phyloP scores from a whole-genome alignment of 1,139 yeast species.

The Hansenula sp. region DNA sequence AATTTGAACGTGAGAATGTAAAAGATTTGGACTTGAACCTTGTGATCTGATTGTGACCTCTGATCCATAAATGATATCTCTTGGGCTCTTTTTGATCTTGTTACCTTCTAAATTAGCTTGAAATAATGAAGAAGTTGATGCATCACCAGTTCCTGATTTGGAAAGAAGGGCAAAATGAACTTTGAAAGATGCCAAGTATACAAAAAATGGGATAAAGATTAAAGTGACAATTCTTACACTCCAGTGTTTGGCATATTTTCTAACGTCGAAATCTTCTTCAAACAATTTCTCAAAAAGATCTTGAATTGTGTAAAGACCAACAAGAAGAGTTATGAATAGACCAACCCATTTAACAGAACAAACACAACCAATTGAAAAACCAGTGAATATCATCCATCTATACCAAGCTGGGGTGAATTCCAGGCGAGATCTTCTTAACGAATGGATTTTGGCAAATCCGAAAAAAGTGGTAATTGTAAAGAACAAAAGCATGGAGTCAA shows the following conservation, averaged over 20 bases:
- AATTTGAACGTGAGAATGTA: slow-evolving; percentile 65
- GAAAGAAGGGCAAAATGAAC: slow-evolving; percentile 73
- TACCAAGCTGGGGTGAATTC: slow-evolving; percentile 46
- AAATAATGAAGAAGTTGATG: slow-evolving; percentile 65
- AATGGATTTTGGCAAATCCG: slow-evolving; percentile 54
- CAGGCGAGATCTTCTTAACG: slow-evolving; percentile 30
- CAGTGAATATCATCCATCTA: slow-evolving; percentile 62
- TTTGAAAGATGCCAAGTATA: slow-evolving; percentile 72
- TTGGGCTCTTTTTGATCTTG: slow-evolving; percentile 44
- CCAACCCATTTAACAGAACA: slow-evolving; percentile 97
- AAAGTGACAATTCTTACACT: slow-evolving; percentile 56
- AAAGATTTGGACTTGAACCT: slow-evolving; percentile 64
- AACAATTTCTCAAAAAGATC: slow-evolving; percentile 66
- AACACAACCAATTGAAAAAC: slow-evolving; percentile 86
- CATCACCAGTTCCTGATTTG: slow-evolving; percentile 78
- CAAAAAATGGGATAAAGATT: slow-evolving; percentile 67
- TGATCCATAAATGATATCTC: slow-evolving; percentile 61
- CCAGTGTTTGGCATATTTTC: slow-evolving; percentile 66
- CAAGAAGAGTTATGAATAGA: slow-evolving; percentile 72
- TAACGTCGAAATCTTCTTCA: slow-evolving; percentile 38
- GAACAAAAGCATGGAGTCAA: slow-evolving; percentile 70
- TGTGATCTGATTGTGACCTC: slow-evolving; percentile 65
- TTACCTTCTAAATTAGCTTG: slow-evolving; percentile 63
- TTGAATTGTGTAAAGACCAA: slow-evolving; percentile 79
- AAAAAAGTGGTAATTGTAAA: slow-evolving; percentile 64